A percentile compares a stretch with the other conserved stretches of the same genome.
Conservation (phyloP, 495 filamentous ascomycete species). For the Astrothelium macrocarpum region DNA sequence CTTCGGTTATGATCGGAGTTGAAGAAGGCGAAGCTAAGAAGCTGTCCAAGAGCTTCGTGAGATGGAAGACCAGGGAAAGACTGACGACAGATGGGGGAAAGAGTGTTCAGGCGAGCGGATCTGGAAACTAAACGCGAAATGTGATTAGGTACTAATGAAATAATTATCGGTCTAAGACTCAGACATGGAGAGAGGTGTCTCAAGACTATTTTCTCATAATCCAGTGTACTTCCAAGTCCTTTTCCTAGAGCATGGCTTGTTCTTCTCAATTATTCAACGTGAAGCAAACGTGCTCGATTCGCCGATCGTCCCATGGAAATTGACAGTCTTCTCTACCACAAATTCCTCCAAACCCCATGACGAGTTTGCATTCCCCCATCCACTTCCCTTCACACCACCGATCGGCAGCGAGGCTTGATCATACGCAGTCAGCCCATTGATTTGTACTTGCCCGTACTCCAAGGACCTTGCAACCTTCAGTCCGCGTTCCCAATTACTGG, state of each 20-base stretch:
- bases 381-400: constrained; percentile 7
- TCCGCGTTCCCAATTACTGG: constrained; percentile 2
- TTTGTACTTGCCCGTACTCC: constrained; percentile 6
- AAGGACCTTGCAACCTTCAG: not conserved
- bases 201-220: too few relatives aligned
- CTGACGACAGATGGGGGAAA: constrained; percentile 48
- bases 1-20: constrained; percentile 45
- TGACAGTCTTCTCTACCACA: constrained; percentile 2
- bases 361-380: constrained; percentile 6
- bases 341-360: constrained; percentile 8
- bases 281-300: not conserved
- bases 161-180: too few relatives aligned
- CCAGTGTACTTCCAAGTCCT: too few relatives aligned
- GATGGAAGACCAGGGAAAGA: constrained; percentile 43
- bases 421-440: not conserved
- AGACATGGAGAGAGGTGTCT: too few relatives aligned
- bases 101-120: constrained; percentile 32
- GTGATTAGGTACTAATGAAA: too few relatives aligned
- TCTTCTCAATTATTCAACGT: not conserved
- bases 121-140: not conserved
- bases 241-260: too few relatives aligned
- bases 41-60: constrained; percentile 41
- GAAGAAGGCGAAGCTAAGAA: constrained; percentile 34
- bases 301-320: not conserved
- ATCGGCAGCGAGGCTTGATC: not conserved